Evolutionary conservation across 2,329 filamentous ascomycete genomes (phyloP).

Genomic region (Colletotrichum lupini): DNA sequence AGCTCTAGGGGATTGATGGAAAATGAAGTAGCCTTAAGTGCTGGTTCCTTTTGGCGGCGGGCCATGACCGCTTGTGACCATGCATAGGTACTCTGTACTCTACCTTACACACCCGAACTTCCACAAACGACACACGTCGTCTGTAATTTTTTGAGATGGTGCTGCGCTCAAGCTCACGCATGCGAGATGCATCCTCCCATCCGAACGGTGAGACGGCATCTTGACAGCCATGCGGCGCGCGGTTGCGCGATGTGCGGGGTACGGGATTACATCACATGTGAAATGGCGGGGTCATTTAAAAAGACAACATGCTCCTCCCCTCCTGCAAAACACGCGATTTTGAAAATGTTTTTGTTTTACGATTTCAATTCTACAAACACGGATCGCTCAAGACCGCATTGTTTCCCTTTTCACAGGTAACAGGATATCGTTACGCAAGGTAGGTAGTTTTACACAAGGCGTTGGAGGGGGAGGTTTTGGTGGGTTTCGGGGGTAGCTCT

Average conservation of each 20-base stretch:
- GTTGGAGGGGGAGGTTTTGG: not conserved
- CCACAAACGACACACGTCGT: not conserved
- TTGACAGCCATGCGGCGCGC: not conserved
- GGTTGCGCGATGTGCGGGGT: not conserved
- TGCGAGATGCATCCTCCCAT: not conserved
- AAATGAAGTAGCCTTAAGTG: no score
- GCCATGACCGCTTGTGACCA: not conserved
- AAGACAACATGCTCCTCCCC: no score
- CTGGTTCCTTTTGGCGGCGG: no score
- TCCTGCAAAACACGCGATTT: no score
- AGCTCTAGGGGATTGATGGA: no score
- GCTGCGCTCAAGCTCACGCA: not conserved
- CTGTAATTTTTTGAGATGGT: not conserved
- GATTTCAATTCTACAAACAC: conserved; percentile 13
- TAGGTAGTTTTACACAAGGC: conserved; percentile 29
- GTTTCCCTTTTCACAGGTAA: conserved; percentile 29
- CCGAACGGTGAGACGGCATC: not conserved
- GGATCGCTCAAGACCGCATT: conserved; percentile 29
- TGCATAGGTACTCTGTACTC: not conserved
- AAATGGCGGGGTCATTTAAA: not conserved
- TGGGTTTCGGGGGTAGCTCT: not conserved
- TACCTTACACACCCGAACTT: not conserved
- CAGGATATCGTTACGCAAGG: conserved; percentile 31
- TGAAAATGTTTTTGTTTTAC: not conserved
- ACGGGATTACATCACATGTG: conserved; percentile 2